These are phyloP conservation scores for Apiospora aurea DNA, from an alignment of 2,329 filamentous ascomycete species.

Conservation along the genomic window DNA sequence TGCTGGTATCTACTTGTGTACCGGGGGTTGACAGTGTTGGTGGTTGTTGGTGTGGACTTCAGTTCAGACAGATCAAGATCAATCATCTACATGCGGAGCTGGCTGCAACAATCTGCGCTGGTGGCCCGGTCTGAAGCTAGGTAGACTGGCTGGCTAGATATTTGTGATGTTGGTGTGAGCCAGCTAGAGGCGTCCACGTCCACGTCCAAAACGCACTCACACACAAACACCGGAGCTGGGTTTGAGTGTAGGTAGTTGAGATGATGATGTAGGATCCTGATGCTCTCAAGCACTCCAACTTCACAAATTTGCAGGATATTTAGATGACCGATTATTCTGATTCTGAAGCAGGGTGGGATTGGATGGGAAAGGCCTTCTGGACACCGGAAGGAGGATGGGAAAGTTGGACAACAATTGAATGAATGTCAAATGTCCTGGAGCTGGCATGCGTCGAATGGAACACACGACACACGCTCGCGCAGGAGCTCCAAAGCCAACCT, in stretches of 20 bases:
- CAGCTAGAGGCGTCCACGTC: slow-evolving; percentile 21
- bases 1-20: slow-evolving; percentile 19
- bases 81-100: slow-evolving; percentile 24
- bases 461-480: slow-evolving; percentile 1
- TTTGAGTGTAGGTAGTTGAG: slow-evolving; percentile 19
- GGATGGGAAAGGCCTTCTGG: background rate
- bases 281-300: slow-evolving; percentile 14
- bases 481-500: slow-evolving; percentile 11
- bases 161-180: slow-evolving; percentile 18
- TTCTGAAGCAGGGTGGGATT: background rate
- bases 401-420: slow-evolving; percentile 12
- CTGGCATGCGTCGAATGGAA: slow-evolving; percentile 3
- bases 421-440: background rate
- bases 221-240: slow-evolving; percentile 4
- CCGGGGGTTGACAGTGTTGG: background rate
- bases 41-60: slow-evolving; percentile 21
- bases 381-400: background rate
- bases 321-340: slow-evolving; percentile 11
- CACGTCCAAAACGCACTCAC: slow-evolving; percentile 4
- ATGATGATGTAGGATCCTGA: slow-evolving; percentile 16
- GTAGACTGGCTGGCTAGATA: slow-evolving; percentile 15
- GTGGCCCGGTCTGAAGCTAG: slow-evolving; percentile 18
- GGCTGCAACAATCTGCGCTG: slow-evolving; percentile 29
- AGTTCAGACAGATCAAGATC: slow-evolving; percentile 22
- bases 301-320: slow-evolving; percentile 18